Conservation (phyloP, 331 rosid species). For the Saraca asoca region DNA sequence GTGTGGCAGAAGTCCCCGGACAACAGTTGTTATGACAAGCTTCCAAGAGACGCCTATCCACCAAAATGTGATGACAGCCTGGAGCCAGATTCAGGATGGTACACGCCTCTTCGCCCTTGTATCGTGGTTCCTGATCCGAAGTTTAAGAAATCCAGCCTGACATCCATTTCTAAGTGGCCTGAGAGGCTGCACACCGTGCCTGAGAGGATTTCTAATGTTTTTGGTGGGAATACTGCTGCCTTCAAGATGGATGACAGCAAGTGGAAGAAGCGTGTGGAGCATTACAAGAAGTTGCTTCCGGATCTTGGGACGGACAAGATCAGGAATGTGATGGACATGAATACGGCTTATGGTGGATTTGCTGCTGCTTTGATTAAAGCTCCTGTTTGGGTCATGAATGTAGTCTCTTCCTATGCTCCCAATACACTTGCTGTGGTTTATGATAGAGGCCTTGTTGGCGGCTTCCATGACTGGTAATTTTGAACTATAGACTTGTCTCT, state of each 20-base stretch:
- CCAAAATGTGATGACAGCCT: constrained; percentile 90
- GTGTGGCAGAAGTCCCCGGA: constrained; percentile 87
- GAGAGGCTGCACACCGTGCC: constrained; percentile 65
- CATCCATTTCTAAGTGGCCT: constrained; percentile 77
- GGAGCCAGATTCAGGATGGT: constrained; percentile 94
- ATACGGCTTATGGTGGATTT: constrained; percentile 82
- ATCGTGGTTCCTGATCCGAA: constrained; percentile 72
- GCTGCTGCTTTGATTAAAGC: constrained; percentile 74
- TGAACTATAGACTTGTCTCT: not conserved
- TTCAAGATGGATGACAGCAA: constrained; percentile 73
- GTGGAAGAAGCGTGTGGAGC: constrained; percentile 77
- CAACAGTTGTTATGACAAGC: constrained; percentile 62
- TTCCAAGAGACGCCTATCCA: constrained; percentile 64
- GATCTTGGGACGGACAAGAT: constrained; percentile 77
- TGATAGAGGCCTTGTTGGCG: constrained; percentile 94
- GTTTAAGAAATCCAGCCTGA: constrained; percentile 56
- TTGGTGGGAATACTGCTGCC: constrained; percentile 59
- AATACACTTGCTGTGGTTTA: constrained; percentile 79
- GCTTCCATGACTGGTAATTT: constrained; percentile 85
- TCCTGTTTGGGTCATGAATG: constrained; percentile 99
- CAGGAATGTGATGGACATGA: constrained; percentile 98
- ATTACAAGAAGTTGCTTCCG: constrained; percentile 88
- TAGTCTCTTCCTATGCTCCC: constrained; percentile 77
- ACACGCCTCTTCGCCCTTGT: constrained; percentile 90
- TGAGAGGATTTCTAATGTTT: constrained; percentile 56